phyloP scores from a whole-genome alignment of 345 rosid genomes.

The Salix exigua region DNA sequence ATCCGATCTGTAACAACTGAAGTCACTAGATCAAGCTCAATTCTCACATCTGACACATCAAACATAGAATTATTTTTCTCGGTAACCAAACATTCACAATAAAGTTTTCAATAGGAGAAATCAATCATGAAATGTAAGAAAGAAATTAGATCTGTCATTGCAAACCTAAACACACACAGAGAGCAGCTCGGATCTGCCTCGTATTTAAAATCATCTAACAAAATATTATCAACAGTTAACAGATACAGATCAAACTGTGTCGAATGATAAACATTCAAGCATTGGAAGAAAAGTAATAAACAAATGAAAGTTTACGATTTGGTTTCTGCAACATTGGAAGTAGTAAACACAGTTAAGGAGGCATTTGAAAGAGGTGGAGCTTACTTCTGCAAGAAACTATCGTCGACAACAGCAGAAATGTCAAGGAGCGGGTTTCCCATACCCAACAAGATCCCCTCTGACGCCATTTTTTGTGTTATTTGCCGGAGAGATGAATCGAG shows the following conservation, averaged over 20 bases:
- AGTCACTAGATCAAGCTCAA: not conserved
- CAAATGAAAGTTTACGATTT: not conserved
- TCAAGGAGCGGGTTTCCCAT: slow-evolving; percentile 99
- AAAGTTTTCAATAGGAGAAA: not conserved
- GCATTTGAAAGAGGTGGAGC: slow-evolving; percentile 9
- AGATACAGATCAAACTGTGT: not conserved
- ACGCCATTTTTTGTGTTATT: slow-evolving; percentile 39
- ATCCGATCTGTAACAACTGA: not conserved
- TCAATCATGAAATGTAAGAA: not conserved
- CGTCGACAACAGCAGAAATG: slow-evolving; percentile 90
- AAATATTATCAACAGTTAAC: not conserved
- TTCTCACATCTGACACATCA: not conserved
- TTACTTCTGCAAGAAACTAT: slow-evolving; percentile 70
- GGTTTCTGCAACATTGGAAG: not conserved
- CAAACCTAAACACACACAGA: not conserved
- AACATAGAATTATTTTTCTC: not conserved
- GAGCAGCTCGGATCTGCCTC: not conserved
- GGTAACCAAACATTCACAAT: not conserved
- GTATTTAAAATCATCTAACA: not conserved
- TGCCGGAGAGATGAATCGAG: not conserved
- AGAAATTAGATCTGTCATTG: not conserved
- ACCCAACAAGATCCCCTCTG: slow-evolving; percentile 65
- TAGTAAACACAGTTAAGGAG: not conserved
- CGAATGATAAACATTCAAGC: not conserved
- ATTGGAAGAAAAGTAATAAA: not conserved